Evolutionary conservation across 148 eudicot genomes (phyloP), one percentile per base, ranked within the genome.

Genomic region (Simmondsia chinensis): DNA sequence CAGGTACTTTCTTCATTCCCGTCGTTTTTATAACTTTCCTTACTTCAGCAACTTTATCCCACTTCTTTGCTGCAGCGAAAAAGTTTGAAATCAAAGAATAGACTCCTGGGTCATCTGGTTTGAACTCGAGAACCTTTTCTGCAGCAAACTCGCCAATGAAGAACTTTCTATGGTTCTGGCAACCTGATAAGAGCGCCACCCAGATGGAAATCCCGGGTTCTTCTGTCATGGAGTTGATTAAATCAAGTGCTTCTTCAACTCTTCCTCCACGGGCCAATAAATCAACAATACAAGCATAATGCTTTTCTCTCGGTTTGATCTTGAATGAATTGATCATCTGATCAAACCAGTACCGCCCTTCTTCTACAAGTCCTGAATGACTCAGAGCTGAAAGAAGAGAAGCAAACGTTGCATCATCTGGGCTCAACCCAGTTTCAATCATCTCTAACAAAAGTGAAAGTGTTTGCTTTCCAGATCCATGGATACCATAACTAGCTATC

Each of bases 351-450:
- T 62, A 49, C 23, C 14, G 48, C 14, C 79, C 83, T 55, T 77
- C 83, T 33, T 62, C 59, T 4, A 69, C 79, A 20, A 77, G 70
- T 33, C 83, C 83, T 9, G 83, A 66, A 51, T 77, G 84, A 48
- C 80, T 70, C 5, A 68, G 49, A 9, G 84, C 83, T 10, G 83
- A 76, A 8, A 80, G 68, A 26, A 76, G 74, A 40, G 83, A 65
- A 39, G 75, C 70, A 75, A 80, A 80, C 13, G 88, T 80, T 31
- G 71, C 64, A 52, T 62, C 55, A 33, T 80, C 83, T 3, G 88
- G 83, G 32, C 64, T 51, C 45, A 54, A 18, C 14, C 43, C 33
- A 13, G 63, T 26, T 27, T 63, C 72, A 6, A 43, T 37, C 79
- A 80, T 69, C 19, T 50, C 50, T 2, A 39, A 42, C 40, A 80